Percentiles rank a stretch among this genome's conserved stretches.
These are phyloP conservation scores for Colletotrichum eleusines DNA, from an alignment of 2,329 filamentous ascomycete genomes.

Conservation along the genomic window DNA sequence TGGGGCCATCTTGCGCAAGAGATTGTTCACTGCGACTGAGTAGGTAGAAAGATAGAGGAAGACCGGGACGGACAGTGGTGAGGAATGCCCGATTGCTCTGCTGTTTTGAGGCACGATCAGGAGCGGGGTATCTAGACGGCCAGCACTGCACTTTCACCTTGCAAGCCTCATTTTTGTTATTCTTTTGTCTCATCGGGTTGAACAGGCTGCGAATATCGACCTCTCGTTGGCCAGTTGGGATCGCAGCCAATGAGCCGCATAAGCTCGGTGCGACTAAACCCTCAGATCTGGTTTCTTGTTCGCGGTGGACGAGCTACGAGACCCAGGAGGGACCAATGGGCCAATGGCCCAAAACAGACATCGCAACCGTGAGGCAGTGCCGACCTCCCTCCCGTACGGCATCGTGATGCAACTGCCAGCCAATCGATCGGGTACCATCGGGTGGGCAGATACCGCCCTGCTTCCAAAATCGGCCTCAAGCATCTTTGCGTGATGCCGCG, in stretches of 20 bases:
- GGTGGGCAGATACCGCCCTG: not conserved
- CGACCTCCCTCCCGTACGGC: not conserved
- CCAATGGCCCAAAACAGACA: not conserved
- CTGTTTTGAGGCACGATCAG: conserved; percentile 1
- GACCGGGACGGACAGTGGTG: not conserved
- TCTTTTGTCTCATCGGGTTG: conserved; percentile 15
- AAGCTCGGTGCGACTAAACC: not conserved
- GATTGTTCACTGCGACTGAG: not conserved
- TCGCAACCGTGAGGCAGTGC: not conserved
- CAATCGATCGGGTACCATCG: not conserved
- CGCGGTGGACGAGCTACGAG: not conserved
- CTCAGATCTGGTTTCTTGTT: not conserved
- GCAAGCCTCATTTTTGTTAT: conserved; percentile 31
- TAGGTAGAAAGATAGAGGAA: not conserved
- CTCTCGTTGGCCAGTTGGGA: not conserved
- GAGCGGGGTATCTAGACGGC: conserved; percentile 34
- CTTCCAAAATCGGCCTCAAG: conserved; percentile 1
- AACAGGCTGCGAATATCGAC: not conserved
- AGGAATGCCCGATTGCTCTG: not conserved
- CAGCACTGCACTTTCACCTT: conserved; percentile 4
- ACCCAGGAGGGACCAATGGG: not conserved
- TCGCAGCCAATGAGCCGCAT: conserved; percentile 32
- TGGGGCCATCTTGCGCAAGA: not conserved
- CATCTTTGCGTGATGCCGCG: not conserved
- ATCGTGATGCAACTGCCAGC: not conserved